Conservation (phyloP, 2,329 filamentous ascomycete genomes). For the Aspergillus sp. region DNA sequence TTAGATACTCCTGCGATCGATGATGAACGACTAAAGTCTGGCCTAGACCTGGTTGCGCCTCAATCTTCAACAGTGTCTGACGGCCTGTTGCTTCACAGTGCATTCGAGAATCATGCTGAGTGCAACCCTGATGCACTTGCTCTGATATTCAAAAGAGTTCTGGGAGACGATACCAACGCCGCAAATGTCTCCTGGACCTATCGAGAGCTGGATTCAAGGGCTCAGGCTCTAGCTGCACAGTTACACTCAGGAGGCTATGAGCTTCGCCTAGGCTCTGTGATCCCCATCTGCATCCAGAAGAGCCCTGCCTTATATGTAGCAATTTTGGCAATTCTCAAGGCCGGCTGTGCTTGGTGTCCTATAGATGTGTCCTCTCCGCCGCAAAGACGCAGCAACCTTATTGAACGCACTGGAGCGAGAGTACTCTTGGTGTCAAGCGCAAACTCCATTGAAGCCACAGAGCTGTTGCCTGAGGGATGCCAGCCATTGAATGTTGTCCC, state of each 20-base stretch:
- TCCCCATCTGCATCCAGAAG: conserved; percentile 42
- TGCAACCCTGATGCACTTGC: conserved; percentile 26
- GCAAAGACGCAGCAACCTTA: conserved; percentile 38
- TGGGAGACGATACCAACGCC: conserved; percentile 19
- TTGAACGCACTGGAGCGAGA: conserved; percentile 34
- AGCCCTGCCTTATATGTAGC: conserved; percentile 40
- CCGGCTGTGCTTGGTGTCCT: conserved; percentile 44
- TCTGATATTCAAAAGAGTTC: conserved; percentile 28
- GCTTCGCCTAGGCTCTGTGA: conserved; percentile 17
- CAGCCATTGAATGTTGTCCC: conserved; percentile 11
- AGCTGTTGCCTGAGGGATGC: conserved; percentile 26
- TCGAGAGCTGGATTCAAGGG: conserved; percentile 34
- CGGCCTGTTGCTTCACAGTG: conserved; percentile 19
- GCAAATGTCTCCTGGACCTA: conserved; percentile 33
- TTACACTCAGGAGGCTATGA: conserved; percentile 16
- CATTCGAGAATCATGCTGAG: conserved; percentile 29
- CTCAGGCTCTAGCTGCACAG: conserved; percentile 31
- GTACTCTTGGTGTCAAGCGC: conserved; percentile 28
- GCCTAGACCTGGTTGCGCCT: conserved; percentile 16
- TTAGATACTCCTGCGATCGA: conserved; percentile 11
- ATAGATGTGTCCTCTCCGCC: conserved; percentile 41
- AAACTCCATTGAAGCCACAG: conserved; percentile 8
- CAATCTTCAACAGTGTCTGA: conserved; percentile 11
- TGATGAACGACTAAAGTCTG: conserved; percentile 18
- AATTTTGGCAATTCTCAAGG: conserved; percentile 44